Evolutionary conservation across 2,329 filamentous ascomycete genomes (phyloP), one percentile per base, ranked within the genome.

Genomic region (Dichotomopilus funicola): DNA sequence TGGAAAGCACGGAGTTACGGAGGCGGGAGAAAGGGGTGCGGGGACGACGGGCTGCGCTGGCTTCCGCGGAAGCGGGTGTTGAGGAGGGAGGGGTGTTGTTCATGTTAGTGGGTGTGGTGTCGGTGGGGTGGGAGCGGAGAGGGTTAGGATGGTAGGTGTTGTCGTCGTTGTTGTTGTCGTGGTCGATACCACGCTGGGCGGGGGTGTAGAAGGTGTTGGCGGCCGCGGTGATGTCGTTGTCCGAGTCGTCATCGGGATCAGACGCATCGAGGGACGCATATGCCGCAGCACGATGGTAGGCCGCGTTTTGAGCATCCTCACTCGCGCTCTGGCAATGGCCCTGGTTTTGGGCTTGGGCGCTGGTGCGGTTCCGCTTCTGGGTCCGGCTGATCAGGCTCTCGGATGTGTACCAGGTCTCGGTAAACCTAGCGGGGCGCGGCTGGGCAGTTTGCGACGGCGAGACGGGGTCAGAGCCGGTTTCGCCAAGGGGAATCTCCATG

Each of bases 301-400:
- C 19, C 19, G 19, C 19, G 19, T 27, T 27, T 27, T 27, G 19
- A 27, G 19, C 19, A 27, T 27, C 19, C 19, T 27, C 19, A 27
- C 19, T 27, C 19, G 19, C 19, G 19, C 19, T 27, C 19, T 27
- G 19, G 19, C 19, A 3, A 3, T 27, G 19, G 3, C 19, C 38
- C 19, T 35, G 33, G 41, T 70, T 71, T 11, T 68, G 66, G 5
- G 59, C 51, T 51, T 58, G 51, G 58, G 72, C 71, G 55, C 74
- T 63, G 46, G 71, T 71, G 43, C 73, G 73, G 60, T 76, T 74
- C n/a, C 76, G 74, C 62, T 81, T 72, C 58, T 80, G 76, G 2
- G 79, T 82, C 62, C 78, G 75, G 50, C 72, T 74, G 64, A 80
- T 73, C 43, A 81, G 73, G 2, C 78, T 79, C 41, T 82, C 78